These are phyloP conservation scores for Orbilia ellipsospora DNA, from an alignment of 2,329 filamentous ascomycete species.

Conservation along the genomic window DNA sequence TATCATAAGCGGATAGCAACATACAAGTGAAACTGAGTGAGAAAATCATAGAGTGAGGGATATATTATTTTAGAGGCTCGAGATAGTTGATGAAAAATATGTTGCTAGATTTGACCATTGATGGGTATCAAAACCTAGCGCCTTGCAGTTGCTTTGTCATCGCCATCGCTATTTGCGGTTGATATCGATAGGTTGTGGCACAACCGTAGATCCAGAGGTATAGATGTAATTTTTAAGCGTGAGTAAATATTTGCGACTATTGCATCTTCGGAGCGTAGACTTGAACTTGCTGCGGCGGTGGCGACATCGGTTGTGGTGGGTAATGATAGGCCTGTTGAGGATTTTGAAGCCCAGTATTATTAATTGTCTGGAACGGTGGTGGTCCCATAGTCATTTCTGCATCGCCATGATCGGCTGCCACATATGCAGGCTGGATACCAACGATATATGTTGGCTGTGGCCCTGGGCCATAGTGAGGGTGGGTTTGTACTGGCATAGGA, in stretches of 20 bases:
- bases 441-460: not conserved
- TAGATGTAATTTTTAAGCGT: not conserved
- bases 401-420: not conserved
- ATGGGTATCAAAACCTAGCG: not conserved
- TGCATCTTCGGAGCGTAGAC: not conserved
- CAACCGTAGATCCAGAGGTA: not conserved
- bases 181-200: not conserved
- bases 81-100: not conserved
- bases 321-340: not conserved
- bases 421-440: not conserved
- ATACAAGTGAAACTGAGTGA: too few relatives aligned
- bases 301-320: not conserved
- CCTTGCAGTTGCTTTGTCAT: not conserved
- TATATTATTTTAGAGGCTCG: too few relatives aligned
- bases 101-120: not conserved
- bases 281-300: not conserved
- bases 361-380: not conserved
- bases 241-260: not conserved
- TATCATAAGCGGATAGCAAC: too few relatives aligned
- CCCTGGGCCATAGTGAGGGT: not conserved
- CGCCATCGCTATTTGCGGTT: not conserved
- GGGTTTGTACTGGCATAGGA: not conserved
- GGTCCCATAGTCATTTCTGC: not conserved
- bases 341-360: too few relatives aligned
- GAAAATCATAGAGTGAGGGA: too few relatives aligned